Base-by-base conservation (phyloP, 768 basidiomycete species). In the Tulasnella sp. region DNA sequence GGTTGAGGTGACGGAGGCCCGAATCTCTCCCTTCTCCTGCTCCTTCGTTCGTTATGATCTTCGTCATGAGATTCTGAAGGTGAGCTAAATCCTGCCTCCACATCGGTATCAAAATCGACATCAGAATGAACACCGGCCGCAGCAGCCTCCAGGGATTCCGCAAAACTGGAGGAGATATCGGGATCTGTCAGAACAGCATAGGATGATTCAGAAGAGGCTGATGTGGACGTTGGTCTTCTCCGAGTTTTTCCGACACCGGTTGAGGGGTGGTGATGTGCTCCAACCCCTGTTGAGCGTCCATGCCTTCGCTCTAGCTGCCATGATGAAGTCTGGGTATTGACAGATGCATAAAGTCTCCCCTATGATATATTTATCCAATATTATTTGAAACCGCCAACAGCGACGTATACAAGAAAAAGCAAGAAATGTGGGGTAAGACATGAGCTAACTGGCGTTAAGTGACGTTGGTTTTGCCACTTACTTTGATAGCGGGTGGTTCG, bases 131-230 rank as follows among this genome's bases (percentile, higher is more conserved):
- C 42, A 16, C 42, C 25, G 16, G 48, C 37, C n/a, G 5, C 19
- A 12, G 48, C 37, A 12, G 33, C 37, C 3, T 35, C 39, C 25
- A 40, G 39, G 39, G n/a, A 40, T 10, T 16, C 5, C 7, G 48
- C 37, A 32, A 50, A 50, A 33, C 48, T 50, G 39, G 48, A 45
- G 8, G 48, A 50, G 15, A 50, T 50, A 32, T 50, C 48, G 10
- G 48, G 48, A 16, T 50, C 48, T 22, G 48, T 50, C 25, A 50
- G 48, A 28, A 50, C 35, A 6, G 48, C 48, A 32, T 50, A 50
- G 4, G 48, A 50, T 15, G 44, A 45, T 10, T 31, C 20, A 40
- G 27, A 16, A 3, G 48, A 50, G 7, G 48, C 39, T 25, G 24
- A 35, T 7, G 48, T 40, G 22, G 48, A 50, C n/a, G 48, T 50